Evolutionary conservation across 768 basidiomycete genomes (phyloP).

Genomic region (Rhizopogon vinicolor): DNA sequence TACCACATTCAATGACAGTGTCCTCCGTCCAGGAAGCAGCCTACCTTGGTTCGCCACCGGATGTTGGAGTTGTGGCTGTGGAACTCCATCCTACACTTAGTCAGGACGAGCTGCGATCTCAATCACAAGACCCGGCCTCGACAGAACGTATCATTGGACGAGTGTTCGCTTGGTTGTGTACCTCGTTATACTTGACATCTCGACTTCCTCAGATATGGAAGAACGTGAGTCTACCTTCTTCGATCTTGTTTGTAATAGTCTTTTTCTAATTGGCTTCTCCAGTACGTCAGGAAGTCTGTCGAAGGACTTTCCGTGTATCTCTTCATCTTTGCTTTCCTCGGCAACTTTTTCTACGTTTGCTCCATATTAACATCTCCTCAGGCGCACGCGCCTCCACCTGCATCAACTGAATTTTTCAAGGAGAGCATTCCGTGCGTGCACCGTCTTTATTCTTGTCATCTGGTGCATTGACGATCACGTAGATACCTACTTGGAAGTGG

Average conservation of each 20-base stretch:
- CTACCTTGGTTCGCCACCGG: conserved; percentile 2
- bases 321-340: conserved; percentile 90
- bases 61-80: conserved; percentile 8
- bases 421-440: conserved; percentile 80
- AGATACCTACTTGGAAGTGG: conserved; percentile 90
- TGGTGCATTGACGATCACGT: neutral
- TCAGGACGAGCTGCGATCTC: conserved; percentile 4
- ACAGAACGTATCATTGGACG: conserved; percentile 77
- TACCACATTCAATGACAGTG: conserved; percentile 4
- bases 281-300: conserved; percentile 89
- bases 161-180: conserved; percentile 92
- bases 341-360: conserved; percentile 89
- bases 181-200: conserved; percentile 88
- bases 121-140: conserved; percentile 18
- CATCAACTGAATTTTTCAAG: conserved; percentile 60
- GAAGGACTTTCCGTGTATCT: conserved; percentile 93
- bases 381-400: conserved; percentile 49
- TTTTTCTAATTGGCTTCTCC: conserved; percentile 1
- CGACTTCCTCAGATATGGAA: conserved; percentile 99
- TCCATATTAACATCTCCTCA: conserved; percentile 82
- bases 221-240: conserved; percentile 60
- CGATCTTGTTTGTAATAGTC: neutral
- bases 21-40: conserved; percentile 9
- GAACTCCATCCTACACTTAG: conserved; percentile 12
- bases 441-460: neutral